A percentile compares a stretch with the other conserved stretches of the same genome.
phyloP scores from a whole-genome alignment of 352 stramenopile species.

The Globisporangium iwayamae region DNA sequence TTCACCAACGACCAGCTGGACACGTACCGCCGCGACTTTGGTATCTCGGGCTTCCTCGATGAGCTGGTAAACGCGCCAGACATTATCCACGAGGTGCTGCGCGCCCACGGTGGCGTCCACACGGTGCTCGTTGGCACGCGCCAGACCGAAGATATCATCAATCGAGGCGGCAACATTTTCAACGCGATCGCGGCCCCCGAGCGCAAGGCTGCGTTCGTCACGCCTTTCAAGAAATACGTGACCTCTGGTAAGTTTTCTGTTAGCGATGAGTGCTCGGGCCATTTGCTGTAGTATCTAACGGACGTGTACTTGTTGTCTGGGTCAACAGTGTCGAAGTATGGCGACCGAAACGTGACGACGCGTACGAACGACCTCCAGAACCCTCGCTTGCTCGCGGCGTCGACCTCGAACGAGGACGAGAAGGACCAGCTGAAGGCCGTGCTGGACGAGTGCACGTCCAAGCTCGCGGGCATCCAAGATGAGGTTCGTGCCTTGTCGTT shows the following conservation, averaged over 20 bases:
- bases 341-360: conserved; percentile 81
- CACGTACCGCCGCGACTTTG: conserved; percentile 43
- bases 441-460: conserved; percentile 36
- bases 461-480: conserved; percentile 44
- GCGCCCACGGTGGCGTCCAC: conserved; percentile 65
- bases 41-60: conserved; percentile 75
- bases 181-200: conserved; percentile 42
- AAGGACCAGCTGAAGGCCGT: conserved; percentile 55
- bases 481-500: conserved; percentile 29
- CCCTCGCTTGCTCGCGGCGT: conserved; percentile 58
- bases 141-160: conserved; percentile 76
- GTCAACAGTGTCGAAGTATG: conserved; percentile 76
- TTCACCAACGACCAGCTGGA: conserved; percentile 60
- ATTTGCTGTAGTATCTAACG: background rate
- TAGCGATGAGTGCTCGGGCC: background rate
- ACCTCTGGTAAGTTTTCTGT: conserved; percentile 45
- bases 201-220: conserved; percentile 74
- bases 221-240: conserved; percentile 85
- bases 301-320: background rate
- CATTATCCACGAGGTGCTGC: conserved; percentile 78
- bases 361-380: conserved; percentile 77
- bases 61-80: conserved; percentile 81
- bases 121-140: conserved; percentile 74
- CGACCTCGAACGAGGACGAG: conserved; percentile 76
- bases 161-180: conserved; percentile 66